phyloP scores from a whole-genome alignment of 352 stramenopile species.

The Globisporangium cederbergense region DNA sequence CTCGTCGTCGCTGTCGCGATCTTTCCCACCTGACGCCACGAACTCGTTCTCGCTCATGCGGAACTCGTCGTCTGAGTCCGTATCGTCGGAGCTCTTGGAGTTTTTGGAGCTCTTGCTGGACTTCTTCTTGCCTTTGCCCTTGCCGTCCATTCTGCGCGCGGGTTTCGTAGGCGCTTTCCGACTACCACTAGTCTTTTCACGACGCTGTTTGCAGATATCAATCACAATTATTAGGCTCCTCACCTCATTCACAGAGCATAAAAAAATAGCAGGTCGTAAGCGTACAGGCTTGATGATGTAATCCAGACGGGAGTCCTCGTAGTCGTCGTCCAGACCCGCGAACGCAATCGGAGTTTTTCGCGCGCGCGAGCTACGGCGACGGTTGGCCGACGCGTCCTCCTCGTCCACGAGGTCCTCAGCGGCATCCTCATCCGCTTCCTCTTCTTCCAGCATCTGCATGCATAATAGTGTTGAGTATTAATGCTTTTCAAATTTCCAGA shows the following conservation, averaged over 20 bases:
- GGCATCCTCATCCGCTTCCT: constrained; percentile 28
- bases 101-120: not conserved
- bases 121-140: constrained; percentile 21
- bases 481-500: not conserved
- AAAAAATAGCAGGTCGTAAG: too few species aligned
- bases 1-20: constrained; percentile 31
- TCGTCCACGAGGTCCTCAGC: constrained; percentile 17
- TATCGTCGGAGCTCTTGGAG: constrained; percentile 4
- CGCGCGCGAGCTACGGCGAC: constrained; percentile 15
- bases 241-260: not conserved
- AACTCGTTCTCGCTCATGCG: constrained; percentile 14
- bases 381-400: not conserved
- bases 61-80: constrained; percentile 26
- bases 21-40: not conserved
- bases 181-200: not conserved
- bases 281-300: constrained; percentile 17
- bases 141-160: not conserved
- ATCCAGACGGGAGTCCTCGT: constrained; percentile 14
- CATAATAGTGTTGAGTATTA: not conserved
- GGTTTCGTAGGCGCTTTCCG: constrained; percentile 11
- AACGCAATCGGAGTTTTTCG: constrained; percentile 16
- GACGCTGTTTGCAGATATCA: constrained; percentile 5
- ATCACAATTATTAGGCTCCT: not conserved
- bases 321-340: constrained; percentile 14
- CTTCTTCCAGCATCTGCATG: constrained; percentile 22